phyloP scores from a whole-genome alignment of 176 grass and related monocot genomes.

The Olyra latifolia region DNA sequence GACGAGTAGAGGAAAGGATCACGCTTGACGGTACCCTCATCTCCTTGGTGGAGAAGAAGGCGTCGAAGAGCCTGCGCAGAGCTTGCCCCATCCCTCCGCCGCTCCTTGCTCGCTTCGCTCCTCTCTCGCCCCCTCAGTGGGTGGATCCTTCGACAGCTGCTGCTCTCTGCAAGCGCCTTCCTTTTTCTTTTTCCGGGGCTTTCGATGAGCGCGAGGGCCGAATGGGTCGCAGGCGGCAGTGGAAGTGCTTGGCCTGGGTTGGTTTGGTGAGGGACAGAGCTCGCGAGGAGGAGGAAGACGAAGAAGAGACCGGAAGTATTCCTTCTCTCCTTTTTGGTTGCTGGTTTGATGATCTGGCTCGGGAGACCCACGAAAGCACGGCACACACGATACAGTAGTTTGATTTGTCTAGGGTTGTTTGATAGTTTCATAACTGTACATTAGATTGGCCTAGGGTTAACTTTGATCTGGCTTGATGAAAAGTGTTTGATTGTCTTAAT shows the following conservation, averaged over 20 bases:
- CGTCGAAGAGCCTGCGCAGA: constrained; percentile 88
- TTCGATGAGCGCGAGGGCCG: background rate
- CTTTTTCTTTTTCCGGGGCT: background rate
- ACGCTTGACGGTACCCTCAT: constrained; percentile 59
- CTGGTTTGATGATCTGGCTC: background rate
- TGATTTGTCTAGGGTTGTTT: too few species aligned
- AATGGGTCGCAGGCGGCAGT: constrained; percentile 21
- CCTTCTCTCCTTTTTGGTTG: background rate
- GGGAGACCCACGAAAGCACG: constrained; percentile 9
- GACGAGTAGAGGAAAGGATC: background rate
- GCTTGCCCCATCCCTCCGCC: constrained; percentile 72
- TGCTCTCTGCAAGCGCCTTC: background rate
- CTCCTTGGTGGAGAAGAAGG: constrained; percentile 90
- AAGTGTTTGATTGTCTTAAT: too few species aligned
- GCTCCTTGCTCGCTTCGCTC: background rate
- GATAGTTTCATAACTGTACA: too few species aligned
- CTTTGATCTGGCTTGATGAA: too few species aligned
- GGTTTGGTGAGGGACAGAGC: constrained; percentile 12
- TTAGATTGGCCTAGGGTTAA: too few species aligned
- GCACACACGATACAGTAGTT: background rate
- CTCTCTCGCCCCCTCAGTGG: background rate
- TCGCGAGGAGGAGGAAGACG: background rate
- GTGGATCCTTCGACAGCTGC: constrained; percentile 12
- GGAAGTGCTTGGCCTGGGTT: background rate
- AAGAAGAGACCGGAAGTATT: background rate